Percentiles rank a stretch among this genome's conserved stretches.
Conservation (phyloP, 2,329 filamentous ascomycete genomes). For the Salinomyces thailandicus region DNA sequence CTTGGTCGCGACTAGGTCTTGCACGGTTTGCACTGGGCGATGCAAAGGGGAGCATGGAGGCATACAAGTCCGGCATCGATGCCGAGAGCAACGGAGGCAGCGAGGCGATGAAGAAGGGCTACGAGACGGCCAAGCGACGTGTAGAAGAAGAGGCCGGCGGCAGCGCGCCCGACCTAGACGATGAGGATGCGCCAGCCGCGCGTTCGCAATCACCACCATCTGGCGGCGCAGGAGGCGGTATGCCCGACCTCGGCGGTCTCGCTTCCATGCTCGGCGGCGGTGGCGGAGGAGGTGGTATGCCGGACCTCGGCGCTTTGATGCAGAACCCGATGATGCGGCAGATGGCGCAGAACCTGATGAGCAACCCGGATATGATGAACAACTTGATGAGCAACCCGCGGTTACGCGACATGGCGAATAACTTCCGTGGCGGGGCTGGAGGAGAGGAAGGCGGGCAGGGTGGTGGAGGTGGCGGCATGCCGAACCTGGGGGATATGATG, state of each 20-base stretch:
- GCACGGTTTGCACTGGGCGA: slow-evolving; percentile 88
- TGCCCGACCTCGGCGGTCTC: slow-evolving; percentile 32
- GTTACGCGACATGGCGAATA: slow-evolving; percentile 75
- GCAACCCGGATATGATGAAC: slow-evolving; percentile 83
- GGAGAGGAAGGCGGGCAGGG: slow-evolving; percentile 19
- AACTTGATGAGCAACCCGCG: slow-evolving; percentile 92
- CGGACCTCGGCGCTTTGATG: slow-evolving; percentile 80
- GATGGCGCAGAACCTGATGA: slow-evolving; percentile 97
- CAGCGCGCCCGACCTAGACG: slow-evolving; percentile 29
- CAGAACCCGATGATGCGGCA: slow-evolving; percentile 95
- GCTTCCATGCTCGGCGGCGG: slow-evolving; percentile 41
- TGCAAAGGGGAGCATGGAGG: slow-evolving; percentile 83
- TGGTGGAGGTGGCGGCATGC: slow-evolving; percentile 58
- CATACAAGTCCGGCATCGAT: slow-evolving; percentile 86
- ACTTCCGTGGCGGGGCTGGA: slow-evolving; percentile 48
- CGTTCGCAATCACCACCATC: slow-evolving; percentile 20
- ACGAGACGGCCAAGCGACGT: slow-evolving; percentile 80
- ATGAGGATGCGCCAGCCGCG: slow-evolving; percentile 11
- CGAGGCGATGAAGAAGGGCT: slow-evolving; percentile 95
- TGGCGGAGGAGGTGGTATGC: slow-evolving; percentile 64
- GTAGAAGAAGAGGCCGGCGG: slow-evolving; percentile 63
- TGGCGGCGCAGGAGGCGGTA: slow-evolving; percentile 29
- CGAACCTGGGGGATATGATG: slow-evolving; percentile 78
- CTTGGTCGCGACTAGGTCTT: slow-evolving; percentile 86
- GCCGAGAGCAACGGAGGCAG: slow-evolving; percentile 88